Evolutionary conservation across 768 basidiomycete genomes (phyloP), one percentile per base, ranked within the genome.

Genomic region (Phylloporus arenicola): DNA sequence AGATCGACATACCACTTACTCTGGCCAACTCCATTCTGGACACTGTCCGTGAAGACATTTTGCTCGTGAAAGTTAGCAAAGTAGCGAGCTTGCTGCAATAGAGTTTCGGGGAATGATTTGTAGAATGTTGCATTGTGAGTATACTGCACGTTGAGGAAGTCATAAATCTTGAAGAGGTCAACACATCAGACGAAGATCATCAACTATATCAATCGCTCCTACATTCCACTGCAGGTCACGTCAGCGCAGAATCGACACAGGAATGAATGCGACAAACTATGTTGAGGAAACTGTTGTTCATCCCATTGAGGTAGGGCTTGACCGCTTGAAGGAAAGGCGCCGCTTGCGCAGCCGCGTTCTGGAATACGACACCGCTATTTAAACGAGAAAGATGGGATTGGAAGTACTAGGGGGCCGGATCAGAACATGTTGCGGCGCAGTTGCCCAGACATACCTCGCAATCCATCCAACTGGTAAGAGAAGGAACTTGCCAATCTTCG

Each of bases 111-210:
- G 39, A 92, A 81, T 51, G 81, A 76, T 55, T 81, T 70, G 7
- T 83, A 83, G 56, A 85, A 93, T 20, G 86, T 84, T 68, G 76
- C 79, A 73, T 93, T 92, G 74, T 93, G 88, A 31, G 75, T 79
- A 52, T 86, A 78, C 65, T 90, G 75, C 12, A 86, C 77, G 69
- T 82, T 83, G 56, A 92, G 75, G 68, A 75, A 88, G 69, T 91
- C 87, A 63, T 79, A 87, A 59, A 91, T 74, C 86, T 88, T 55
- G 31, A 37, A 7, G 41, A 27, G 11, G 41, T 20, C 19, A 25
- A 10, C 29, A 40, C 0, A 48, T 55, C 20, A 54, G 47, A 43
- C n/a, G 19, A 45, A 13, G 13, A 2, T 13, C 12, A 27, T 45
- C 27, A 6, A 39, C 11, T 2, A 25, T 10, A 29, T 10, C 19